These are phyloP conservation scores for Polygonum maritimum DNA, from an alignment of 148 eudicot genomes.

Conservation along the genomic window DNA sequence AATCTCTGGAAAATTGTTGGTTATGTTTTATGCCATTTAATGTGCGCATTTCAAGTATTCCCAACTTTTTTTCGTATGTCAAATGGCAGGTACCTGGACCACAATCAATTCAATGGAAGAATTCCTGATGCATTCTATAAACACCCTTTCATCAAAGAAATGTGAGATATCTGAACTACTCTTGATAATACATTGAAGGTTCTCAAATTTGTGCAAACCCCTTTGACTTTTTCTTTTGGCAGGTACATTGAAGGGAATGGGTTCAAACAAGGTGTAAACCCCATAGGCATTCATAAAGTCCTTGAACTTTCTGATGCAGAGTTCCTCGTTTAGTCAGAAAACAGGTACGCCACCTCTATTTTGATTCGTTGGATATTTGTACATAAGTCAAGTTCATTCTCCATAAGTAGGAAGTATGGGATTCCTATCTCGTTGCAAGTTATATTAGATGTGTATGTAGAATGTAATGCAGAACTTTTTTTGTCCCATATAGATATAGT, in stretches of 20 bases:
- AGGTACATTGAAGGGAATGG: slow-evolving; percentile 93
- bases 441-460: background rate
- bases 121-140: slow-evolving; percentile 92
- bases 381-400: background rate
- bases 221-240: slow-evolving; percentile 7
- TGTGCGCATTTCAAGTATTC: background rate
- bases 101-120: slow-evolving; percentile 89
- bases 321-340: slow-evolving; percentile 43
- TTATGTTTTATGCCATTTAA: background rate
- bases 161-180: slow-evolving; percentile 34
- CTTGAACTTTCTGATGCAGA: slow-evolving; percentile 85
- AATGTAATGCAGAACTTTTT: background rate
- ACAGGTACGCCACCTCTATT: background rate
- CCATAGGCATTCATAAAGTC: slow-evolving; percentile 85
- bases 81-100: slow-evolving; percentile 79
- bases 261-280: slow-evolving; percentile 76
- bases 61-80: background rate
- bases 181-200: background rate
- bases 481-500: too few species aligned
- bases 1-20: background rate
- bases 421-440: background rate
- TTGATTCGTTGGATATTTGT: slow-evolving; percentile 6
- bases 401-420: background rate
- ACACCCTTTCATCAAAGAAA: slow-evolving; percentile 84
- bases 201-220: background rate